phyloP scores from a whole-genome alignment of 1,284 basidiomycete species.

The Heterobasidion irregulare region DNA sequence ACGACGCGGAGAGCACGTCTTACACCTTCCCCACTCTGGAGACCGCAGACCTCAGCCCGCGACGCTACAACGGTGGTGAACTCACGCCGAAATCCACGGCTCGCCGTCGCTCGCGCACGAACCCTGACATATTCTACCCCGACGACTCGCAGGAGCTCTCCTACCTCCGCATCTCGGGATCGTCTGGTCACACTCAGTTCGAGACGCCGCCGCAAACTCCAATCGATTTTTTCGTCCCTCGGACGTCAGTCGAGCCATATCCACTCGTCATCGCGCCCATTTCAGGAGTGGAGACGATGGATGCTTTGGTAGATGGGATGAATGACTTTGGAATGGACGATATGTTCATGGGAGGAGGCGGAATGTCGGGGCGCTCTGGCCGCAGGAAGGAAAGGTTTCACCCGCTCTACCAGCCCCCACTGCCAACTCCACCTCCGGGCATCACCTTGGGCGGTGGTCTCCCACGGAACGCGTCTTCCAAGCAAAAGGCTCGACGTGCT shows the following conservation, averaged over 20 bases:
- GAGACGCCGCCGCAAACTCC: slow-evolving; percentile 65
- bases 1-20: slow-evolving; percentile 1
- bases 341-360: slow-evolving; percentile 35
- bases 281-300: slow-evolving; percentile 74
- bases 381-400: slow-evolving; percentile 38
- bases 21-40: slow-evolving; percentile 3
- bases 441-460: slow-evolving; percentile 62
- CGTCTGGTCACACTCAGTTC: slow-evolving; percentile 46
- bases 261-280: slow-evolving; percentile 69
- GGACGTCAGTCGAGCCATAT: slow-evolving; percentile 40
- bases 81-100: slow-evolving; percentile 15
- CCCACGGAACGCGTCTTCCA: slow-evolving; percentile 25
- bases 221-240: slow-evolving; percentile 33
- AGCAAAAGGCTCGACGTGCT: slow-evolving; percentile 35
- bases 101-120: slow-evolving; percentile 41
- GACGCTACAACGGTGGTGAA: slow-evolving; percentile 8
- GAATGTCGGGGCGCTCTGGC: slow-evolving; percentile 36
- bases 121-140: slow-evolving; percentile 36
- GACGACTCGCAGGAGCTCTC: slow-evolving; percentile 25
- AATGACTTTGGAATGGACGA: slow-evolving; percentile 50
- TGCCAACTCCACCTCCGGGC: slow-evolving; percentile 74
- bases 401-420: slow-evolving; percentile 69
- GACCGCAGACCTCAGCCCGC: background rate
- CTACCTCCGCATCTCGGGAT: slow-evolving; percentile 52
- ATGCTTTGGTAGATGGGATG: slow-evolving; percentile 80